phyloP scores from a whole-genome alignment of 345 rosid species.

The Abelmoschus esculentus region DNA sequence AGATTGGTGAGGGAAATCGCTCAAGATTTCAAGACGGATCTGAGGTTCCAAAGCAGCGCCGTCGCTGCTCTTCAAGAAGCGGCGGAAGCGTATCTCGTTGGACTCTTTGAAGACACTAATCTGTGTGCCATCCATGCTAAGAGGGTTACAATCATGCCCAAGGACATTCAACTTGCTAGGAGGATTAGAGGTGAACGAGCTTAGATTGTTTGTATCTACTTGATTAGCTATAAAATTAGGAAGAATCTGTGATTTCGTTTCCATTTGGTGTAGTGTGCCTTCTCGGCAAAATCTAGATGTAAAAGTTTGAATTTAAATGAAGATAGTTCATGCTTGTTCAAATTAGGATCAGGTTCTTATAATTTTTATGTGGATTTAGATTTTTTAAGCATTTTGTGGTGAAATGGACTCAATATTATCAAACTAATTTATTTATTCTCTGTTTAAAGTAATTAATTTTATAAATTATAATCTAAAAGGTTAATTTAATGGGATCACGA shows the following conservation, averaged over 20 bases:
- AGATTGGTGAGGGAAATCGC: background rate
- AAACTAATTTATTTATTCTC: too few relatives aligned
- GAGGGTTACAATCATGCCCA: slow-evolving; percentile 10
- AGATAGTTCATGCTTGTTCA: background rate
- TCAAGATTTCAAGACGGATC: background rate
- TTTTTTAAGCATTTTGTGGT: too few relatives aligned
- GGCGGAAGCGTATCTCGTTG: slow-evolving; percentile 4
- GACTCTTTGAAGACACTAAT: slow-evolving; percentile 11
- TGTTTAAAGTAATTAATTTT: too few relatives aligned
- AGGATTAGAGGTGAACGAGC: slow-evolving; percentile 1
- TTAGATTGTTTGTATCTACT: background rate
- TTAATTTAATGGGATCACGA: too few relatives aligned
- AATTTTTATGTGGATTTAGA: too few relatives aligned
- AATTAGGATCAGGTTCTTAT: too few relatives aligned
- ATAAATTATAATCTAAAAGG: too few relatives aligned
- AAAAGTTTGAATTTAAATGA: background rate
- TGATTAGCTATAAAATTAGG: background rate
- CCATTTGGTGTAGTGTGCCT: background rate
- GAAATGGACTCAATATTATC: too few relatives aligned
- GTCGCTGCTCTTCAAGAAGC: slow-evolving; percentile 7
- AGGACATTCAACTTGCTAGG: slow-evolving; percentile 12
- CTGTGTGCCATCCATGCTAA: slow-evolving; percentile 9
- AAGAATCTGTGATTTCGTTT: background rate
- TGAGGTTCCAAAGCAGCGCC: slow-evolving; percentile 5
- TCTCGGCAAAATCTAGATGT: background rate